A percentile compares a stretch with the other conserved stretches of the same genome.
Conservation (phyloP, 768 basidiomycete species). For the Leccinellum rugosiceps region DNA sequence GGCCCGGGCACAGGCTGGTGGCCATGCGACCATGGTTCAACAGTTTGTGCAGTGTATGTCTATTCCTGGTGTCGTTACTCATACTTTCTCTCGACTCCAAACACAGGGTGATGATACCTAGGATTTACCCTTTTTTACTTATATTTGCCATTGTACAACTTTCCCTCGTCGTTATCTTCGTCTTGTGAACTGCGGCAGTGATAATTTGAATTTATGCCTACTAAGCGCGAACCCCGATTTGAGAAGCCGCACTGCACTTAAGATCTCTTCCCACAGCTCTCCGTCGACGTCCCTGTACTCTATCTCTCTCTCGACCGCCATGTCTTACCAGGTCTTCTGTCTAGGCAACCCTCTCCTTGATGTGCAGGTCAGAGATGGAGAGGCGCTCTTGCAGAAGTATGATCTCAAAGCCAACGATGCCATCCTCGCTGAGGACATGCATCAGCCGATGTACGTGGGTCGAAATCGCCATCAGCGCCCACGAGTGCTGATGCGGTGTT, state of each 20-base stretch:
- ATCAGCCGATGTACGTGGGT: constrained; percentile 65
- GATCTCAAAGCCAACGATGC: constrained; percentile 92
- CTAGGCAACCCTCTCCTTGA: constrained; percentile 97
- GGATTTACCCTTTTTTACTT: background rate
- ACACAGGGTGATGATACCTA: constrained; percentile 4
- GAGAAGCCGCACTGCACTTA: background rate
- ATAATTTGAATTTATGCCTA: background rate
- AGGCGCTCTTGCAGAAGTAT: constrained; percentile 85
- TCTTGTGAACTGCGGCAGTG: background rate
- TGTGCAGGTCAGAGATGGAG: constrained; percentile 87
- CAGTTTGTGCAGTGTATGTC: constrained; percentile 26
- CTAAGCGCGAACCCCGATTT: background rate
- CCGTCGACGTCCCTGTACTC: constrained; percentile 13
- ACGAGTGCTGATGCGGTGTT: background rate
- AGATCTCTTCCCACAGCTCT: constrained; percentile 6
- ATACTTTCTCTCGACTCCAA: constrained; percentile 17
- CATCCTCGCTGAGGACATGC: constrained; percentile 89
- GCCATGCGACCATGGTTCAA: constrained; percentile 18
- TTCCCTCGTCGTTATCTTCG: background rate
- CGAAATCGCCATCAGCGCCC: background rate
- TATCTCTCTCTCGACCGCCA: constrained; percentile 29
- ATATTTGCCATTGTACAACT: background rate
- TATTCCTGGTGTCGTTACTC: constrained; percentile 16
- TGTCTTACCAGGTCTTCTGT: constrained; percentile 73
- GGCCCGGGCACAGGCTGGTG: constrained; percentile 33